These are phyloP conservation scores for Alternaria sp. DNA, from an alignment of 2,329 filamentous ascomycete genomes.

Conservation along the genomic window DNA sequence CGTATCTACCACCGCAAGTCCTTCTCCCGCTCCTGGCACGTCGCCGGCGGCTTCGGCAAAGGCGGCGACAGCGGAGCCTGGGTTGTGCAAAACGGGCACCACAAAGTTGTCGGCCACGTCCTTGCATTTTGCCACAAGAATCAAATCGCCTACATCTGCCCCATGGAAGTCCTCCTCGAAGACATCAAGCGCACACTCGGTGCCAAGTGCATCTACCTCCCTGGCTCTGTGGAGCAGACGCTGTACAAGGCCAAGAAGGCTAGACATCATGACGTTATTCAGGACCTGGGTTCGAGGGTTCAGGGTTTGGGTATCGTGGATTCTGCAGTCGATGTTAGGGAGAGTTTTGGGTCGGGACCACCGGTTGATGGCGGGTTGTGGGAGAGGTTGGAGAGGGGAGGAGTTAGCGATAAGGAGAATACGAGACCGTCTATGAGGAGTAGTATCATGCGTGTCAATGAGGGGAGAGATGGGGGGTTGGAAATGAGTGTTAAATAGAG, in stretches of 20 bases:
- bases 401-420: conserved; percentile 2
- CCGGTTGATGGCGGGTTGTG: neutral
- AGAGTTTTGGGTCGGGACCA: neutral
- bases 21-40: conserved; percentile 75
- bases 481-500: conserved; percentile 17
- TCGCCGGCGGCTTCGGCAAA: conserved; percentile 69
- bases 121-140: conserved; percentile 85
- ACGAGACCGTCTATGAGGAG: neutral
- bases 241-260: conserved; percentile 23
- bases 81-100: conserved; percentile 83
- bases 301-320: conserved; percentile 46
- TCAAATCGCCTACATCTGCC: conserved; percentile 87
- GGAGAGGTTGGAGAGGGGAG: neutral
- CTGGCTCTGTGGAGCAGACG: conserved; percentile 59
- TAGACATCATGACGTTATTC: conserved; percentile 21
- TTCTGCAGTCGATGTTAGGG: conserved; percentile 33
- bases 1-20: conserved; percentile 86
- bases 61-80: conserved; percentile 94
- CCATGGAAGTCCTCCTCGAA: conserved; percentile 87
- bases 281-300: conserved; percentile 38
- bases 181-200: conserved; percentile 84
- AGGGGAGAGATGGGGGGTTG: conserved; percentile 27
- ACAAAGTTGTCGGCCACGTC: conserved; percentile 86
- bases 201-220: conserved; percentile 74
- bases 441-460: conserved; percentile 21